phyloP scores from a whole-genome alignment of 2,329 filamentous ascomycete genomes.

The Claviceps cyperi region DNA sequence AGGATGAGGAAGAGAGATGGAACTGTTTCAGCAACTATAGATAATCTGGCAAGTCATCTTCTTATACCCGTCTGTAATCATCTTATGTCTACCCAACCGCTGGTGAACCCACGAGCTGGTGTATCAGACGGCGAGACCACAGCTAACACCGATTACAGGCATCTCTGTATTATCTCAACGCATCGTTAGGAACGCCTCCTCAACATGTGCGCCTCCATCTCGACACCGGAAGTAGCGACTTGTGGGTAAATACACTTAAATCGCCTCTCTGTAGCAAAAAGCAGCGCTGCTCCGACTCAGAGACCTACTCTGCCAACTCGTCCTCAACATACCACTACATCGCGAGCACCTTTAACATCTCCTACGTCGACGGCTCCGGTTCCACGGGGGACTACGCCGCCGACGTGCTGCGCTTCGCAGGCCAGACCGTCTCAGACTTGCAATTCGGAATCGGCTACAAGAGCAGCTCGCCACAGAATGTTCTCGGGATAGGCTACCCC shows the following conservation, averaged over 20 bases:
- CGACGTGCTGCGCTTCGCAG: slow-evolving; percentile 52
- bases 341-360: slow-evolving; percentile 69
- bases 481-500: slow-evolving; percentile 74
- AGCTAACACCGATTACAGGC: slow-evolving; percentile 17
- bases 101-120: no score
- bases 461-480: slow-evolving; percentile 49
- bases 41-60: slow-evolving; percentile 36
- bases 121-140: no score
- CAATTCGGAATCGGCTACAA: slow-evolving; percentile 63
- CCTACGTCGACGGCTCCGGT: slow-evolving; percentile 69
- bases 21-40: slow-evolving; percentile 30
- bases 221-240: slow-evolving; percentile 55
- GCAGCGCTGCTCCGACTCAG: slow-evolving; percentile 43
- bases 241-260: slow-evolving; percentile 53
- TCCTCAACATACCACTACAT: slow-evolving; percentile 68
- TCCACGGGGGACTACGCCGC: slow-evolving; percentile 67
- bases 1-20: slow-evolving; percentile 23
- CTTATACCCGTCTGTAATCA: no score
- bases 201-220: slow-evolving; percentile 44
- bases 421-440: slow-evolving; percentile 35
- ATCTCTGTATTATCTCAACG: slow-evolving; percentile 52
- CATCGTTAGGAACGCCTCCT: slow-evolving; percentile 45
- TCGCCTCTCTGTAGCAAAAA: slow-evolving; percentile 43
- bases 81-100: no score
- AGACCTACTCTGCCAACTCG: slow-evolving; percentile 52